Conservation (phyloP, 345 rosid species). For the Garcia nutans region DNA sequence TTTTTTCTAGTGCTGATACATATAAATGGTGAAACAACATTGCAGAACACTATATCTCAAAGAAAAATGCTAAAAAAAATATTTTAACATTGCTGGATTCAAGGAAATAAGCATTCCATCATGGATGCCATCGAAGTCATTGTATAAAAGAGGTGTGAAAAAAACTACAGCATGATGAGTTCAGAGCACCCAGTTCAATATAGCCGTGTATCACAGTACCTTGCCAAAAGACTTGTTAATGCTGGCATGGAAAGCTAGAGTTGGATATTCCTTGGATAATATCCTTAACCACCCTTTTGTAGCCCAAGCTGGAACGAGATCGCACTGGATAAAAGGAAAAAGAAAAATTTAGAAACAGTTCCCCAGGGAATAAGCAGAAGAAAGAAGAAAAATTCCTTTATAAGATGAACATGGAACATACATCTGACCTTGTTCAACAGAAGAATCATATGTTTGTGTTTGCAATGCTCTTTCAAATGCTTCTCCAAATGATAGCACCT, state of each 20-base stretch:
- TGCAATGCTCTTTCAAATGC: constrained; percentile 90
- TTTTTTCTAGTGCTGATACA: not conserved
- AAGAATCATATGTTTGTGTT: constrained; percentile 86
- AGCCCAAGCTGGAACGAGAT: constrained; percentile 96
- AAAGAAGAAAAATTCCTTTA: not conserved
- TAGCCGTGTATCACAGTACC: constrained; percentile 36
- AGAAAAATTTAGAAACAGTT: constrained; percentile 9
- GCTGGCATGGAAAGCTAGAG: constrained; percentile 96
- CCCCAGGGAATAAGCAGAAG: not conserved
- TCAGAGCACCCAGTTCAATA: not conserved
- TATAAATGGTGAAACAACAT: not conserved
- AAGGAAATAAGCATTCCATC: not conserved
- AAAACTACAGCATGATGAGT: not conserved
- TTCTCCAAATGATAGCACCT: constrained; percentile 85
- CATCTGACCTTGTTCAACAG: constrained; percentile 74
- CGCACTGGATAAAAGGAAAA: constrained; percentile 51
- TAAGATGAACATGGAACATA: not conserved
- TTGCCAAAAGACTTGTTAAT: constrained; percentile 88
- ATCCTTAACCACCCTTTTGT: constrained; percentile 90
- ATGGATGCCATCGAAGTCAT: not conserved
- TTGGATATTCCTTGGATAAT: constrained; percentile 88
- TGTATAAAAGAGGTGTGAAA: not conserved
- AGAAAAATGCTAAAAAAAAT: not conserved
- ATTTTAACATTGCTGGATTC: not conserved
- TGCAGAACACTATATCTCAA: not conserved